Percentiles rank a stretch among this genome's conserved stretches.
phyloP scores from a whole-genome alignment of 2,329 filamentous ascomycete genomes.

The Pleomassaria siparia region DNA sequence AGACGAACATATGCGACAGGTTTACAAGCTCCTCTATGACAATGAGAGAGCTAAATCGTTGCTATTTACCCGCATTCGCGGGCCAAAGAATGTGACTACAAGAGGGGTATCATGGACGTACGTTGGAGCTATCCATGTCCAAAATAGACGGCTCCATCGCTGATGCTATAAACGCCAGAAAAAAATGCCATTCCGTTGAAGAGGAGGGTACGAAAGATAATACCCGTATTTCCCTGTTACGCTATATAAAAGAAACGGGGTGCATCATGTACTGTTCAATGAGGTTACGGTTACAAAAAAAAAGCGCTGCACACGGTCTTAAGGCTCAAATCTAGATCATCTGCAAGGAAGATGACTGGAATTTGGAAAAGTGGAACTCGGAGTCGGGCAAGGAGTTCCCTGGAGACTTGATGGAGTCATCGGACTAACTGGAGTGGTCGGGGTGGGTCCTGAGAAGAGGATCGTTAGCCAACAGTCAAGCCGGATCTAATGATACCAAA shows the following conservation, averaged over 20 bases:
- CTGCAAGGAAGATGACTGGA: neutral
- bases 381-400: neutral
- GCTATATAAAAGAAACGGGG: neutral
- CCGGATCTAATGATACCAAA: neutral
- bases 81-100: conserved; percentile 18
- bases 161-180: conserved; percentile 31
- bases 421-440: neutral
- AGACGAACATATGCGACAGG: neutral
- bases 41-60: conserved; percentile 17
- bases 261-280: neutral
- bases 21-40: conserved; percentile 1
- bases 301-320: neutral
- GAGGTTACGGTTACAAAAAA: neutral
- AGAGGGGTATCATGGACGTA: conserved; percentile 7
- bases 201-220: neutral
- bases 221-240: no score
- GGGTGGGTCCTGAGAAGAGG: conserved; percentile 1
- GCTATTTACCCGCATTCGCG: conserved; percentile 10
- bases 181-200: conserved; percentile 9
- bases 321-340: neutral
- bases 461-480: conserved; percentile 9
- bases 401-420: neutral
- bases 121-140: conserved; percentile 1
- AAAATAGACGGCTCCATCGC: conserved; percentile 27
- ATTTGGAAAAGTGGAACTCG: neutral